Conservation (phyloP, 139 green algal species). For the Limnomonas spitsbergensis region DNA sequence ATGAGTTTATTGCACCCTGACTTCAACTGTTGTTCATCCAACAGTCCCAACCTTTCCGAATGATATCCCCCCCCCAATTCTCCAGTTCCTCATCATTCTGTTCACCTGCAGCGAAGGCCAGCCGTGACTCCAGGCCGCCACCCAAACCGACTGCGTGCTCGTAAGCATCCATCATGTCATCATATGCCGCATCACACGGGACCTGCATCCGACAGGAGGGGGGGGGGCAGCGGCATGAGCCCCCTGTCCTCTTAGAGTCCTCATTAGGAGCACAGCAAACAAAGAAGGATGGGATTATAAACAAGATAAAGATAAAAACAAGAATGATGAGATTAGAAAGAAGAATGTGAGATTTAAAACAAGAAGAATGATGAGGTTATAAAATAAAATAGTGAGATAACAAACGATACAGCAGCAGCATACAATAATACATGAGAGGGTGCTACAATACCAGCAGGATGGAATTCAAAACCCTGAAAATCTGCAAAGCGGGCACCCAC, state of each 20-base stretch:
- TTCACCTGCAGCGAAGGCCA: slow-evolving; percentile 25
- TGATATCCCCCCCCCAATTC: no score
- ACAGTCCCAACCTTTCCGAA: no score
- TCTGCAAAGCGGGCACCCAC: no score
- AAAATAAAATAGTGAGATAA: no score
- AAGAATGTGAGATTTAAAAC: background rate
- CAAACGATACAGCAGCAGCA: no score
- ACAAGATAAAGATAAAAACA: background rate
- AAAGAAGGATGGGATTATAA: background rate
- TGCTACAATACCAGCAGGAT: no score
- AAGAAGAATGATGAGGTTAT: background rate
- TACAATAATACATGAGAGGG: no score
- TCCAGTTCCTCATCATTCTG: no score
- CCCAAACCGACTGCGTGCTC: slow-evolving; percentile 60
- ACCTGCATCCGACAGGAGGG: no score
- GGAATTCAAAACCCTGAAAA: no score
- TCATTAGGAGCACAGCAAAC: background rate
- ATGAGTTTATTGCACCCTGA: no score
- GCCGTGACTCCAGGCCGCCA: slow-evolving; percentile 42
- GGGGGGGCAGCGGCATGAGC: background rate
- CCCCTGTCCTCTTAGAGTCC: background rate
- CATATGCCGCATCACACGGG: slow-evolving; percentile 16
- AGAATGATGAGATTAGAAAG: background rate
- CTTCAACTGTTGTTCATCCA: no score
- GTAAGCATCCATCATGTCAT: slow-evolving; percentile 36